A percentile compares a stretch with the other conserved stretches of the same genome.
phyloP scores from a whole-genome alignment of 139 green algal genomes.

The Bryopsis sp. region DNA sequence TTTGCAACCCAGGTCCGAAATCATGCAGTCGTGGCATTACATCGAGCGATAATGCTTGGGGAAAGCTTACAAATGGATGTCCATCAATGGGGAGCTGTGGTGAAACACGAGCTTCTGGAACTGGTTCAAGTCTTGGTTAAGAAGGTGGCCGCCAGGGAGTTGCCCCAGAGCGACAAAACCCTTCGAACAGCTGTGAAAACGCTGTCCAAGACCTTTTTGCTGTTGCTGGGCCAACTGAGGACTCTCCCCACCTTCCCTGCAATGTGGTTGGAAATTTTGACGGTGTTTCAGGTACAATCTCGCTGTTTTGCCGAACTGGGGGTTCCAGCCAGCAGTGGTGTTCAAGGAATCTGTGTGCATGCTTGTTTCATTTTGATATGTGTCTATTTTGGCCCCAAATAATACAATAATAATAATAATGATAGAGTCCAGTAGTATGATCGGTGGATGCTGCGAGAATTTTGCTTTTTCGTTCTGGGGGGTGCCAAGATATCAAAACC shows the following conservation, averaged over 20 bases:
- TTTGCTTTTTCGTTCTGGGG: too few species aligned
- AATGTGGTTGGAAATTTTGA: slow-evolving; percentile 43
- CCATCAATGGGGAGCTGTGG: neutral
- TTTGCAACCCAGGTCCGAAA: slow-evolving; percentile 1
- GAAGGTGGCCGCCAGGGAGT: neutral
- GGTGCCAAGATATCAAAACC: too few species aligned
- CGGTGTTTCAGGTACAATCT: slow-evolving; percentile 26
- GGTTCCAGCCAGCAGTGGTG: too few species aligned
- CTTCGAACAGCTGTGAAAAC: slow-evolving; percentile 44
- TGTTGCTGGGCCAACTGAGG: slow-evolving; percentile 31
- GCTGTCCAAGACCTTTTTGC: slow-evolving; percentile 60
- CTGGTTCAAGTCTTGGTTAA: slow-evolving; percentile 8
- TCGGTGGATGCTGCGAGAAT: too few species aligned
- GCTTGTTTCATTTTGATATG: too few species aligned
- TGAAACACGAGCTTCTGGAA: slow-evolving; percentile 9
- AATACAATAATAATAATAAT: too few species aligned
- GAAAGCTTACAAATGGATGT: neutral
- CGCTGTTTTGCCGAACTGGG: neutral
- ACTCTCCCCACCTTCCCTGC: slow-evolving; percentile 33
- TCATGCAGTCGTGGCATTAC: slow-evolving; percentile 3
- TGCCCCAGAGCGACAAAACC: slow-evolving; percentile 28
- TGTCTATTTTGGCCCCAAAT: too few species aligned
- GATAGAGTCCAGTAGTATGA: too few species aligned
- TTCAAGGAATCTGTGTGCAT: too few species aligned
- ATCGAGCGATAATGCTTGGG: neutral